Evolutionary conservation across 345 rosid species (phyloP), one percentile per base, ranked within the genome.

Genomic region (Raphanus raphanistrum): DNA sequence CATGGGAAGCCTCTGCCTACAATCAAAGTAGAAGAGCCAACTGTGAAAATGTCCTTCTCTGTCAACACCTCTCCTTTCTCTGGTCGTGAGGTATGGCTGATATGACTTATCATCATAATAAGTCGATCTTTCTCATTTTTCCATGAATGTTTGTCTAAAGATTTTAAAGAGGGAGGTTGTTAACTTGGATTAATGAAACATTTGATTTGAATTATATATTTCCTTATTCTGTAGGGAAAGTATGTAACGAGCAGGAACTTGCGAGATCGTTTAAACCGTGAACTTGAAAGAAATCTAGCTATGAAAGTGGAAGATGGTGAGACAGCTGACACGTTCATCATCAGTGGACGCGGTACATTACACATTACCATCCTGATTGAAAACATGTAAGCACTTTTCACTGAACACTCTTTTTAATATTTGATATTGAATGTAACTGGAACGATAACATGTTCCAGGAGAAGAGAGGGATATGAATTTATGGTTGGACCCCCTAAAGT

Each of bases 401-500:
- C 73, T n/a, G 70, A 65, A 50, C 83, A 43, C 61, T 82, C 16
- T 2, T 35, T 80, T 68, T 15, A 68, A 13, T 21, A 21, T 21
- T 21, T 21, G 21, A 21, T 21, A 21, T 21, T 71, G 82, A 57
- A 68, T 59, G 33, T 77, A 74, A 72, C 76, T 71, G 80, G 80
- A 78, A 45, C 25, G 21, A 60, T 74, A n/a, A 29, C 79, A 50
- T 67, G 16, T 88, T 80, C 76, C 86, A 92, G 98, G 98, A 82
- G 98, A 80, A 86, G 98, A 86, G 97, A 94, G 87, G 98, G 98
- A 78, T 94, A 86, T 86, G 98, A 92, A 79, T 94, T 94, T 73
- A 88, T 92, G 97, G 98, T 90, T 78, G 98, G 97, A 69, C 98
- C 98, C 82, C 97, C 97, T 2, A 94, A 92, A 85, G 97, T 94